Conservation (phyloP, 768 basidiomycete species). For the Sporobolomyces roseus region DNA sequence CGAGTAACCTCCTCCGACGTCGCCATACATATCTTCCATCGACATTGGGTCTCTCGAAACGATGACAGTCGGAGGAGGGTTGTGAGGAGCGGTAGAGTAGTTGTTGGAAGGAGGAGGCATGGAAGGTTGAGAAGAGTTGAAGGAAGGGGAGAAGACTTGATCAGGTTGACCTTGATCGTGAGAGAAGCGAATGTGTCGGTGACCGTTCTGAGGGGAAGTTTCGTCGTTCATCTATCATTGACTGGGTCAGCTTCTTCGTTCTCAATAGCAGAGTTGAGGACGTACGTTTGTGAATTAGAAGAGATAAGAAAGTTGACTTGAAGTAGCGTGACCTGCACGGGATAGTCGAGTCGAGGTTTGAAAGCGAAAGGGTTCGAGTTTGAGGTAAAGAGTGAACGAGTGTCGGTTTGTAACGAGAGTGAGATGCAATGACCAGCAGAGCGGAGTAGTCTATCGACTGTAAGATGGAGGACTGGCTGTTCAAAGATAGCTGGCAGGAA, state of each 20-base stretch:
- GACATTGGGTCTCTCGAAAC: neutral
- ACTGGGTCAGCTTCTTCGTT: neutral
- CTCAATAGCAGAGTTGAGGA: too few species aligned
- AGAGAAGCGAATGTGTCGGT: slow-evolving; percentile 31
- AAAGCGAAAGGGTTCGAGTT: neutral
- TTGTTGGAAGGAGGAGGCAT: neutral
- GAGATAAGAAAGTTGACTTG: neutral
- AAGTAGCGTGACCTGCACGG: slow-evolving; percentile 8
- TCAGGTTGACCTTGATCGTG: slow-evolving; percentile 24
- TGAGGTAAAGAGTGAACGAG: too few species aligned
- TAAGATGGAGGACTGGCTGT: slow-evolving; percentile 7
- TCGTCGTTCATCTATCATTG: slow-evolving; percentile 9
- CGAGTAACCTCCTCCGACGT: neutral
- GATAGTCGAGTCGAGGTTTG: too few species aligned
- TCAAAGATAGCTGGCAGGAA: neutral
- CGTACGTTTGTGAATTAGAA: neutral
- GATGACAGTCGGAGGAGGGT: neutral
- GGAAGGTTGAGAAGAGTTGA: neutral
- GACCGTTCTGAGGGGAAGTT: slow-evolving; percentile 2
- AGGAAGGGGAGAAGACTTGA: slow-evolving; percentile 6
- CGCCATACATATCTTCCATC: slow-evolving; percentile 10
- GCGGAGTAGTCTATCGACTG: slow-evolving; percentile 7
- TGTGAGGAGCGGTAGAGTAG: slow-evolving; percentile 2
- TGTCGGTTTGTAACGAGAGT: slow-evolving; percentile 9
- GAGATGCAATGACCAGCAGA: slow-evolving; percentile 13